Evolutionary conservation across 2,329 filamentous ascomycete genomes (phyloP).

Genomic region (Fusarium tupiense): DNA sequence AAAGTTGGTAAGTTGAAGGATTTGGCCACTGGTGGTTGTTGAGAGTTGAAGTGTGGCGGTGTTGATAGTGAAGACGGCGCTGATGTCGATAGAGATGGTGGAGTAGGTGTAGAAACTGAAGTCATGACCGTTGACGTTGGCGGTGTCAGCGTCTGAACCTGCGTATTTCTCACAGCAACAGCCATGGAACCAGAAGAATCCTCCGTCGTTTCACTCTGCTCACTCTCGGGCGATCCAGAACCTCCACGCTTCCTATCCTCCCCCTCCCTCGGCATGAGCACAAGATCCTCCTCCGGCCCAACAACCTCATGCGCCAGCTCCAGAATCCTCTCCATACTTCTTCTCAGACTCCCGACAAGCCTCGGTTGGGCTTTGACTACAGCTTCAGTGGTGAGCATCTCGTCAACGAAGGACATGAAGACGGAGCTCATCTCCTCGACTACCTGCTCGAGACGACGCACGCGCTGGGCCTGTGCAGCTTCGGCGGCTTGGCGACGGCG

Average conservation of each 20-base stretch:
- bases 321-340: conserved; percentile 36
- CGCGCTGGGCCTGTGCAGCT: conserved; percentile 39
- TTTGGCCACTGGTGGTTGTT: conserved; percentile 9
- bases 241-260: background rate
- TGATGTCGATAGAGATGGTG: background rate
- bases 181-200: conserved; percentile 10
- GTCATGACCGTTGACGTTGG: background rate
- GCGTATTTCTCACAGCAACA: conserved; percentile 4
- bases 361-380: conserved; percentile 32
- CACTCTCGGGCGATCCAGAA: conserved; percentile 12
- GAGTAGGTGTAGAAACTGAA: background rate
- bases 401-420: conserved; percentile 43
- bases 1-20: conserved; percentile 6
- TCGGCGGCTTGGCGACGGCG: conserved; percentile 43
- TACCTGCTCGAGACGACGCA: conserved; percentile 41
- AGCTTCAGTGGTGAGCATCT: conserved; percentile 41
- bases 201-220: conserved; percentile 14
- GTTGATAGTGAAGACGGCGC: background rate
- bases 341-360: conserved; percentile 32
- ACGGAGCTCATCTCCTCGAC: conserved; percentile 45
- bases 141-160: background rate
- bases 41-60: conserved; percentile 2
- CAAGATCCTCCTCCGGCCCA: conserved; percentile 36
- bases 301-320: conserved; percentile 41
- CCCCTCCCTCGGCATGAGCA: conserved; percentile 8